Conservation (phyloP, 2,329 filamentous ascomycete species). For the Pleomassaria siparia region DNA sequence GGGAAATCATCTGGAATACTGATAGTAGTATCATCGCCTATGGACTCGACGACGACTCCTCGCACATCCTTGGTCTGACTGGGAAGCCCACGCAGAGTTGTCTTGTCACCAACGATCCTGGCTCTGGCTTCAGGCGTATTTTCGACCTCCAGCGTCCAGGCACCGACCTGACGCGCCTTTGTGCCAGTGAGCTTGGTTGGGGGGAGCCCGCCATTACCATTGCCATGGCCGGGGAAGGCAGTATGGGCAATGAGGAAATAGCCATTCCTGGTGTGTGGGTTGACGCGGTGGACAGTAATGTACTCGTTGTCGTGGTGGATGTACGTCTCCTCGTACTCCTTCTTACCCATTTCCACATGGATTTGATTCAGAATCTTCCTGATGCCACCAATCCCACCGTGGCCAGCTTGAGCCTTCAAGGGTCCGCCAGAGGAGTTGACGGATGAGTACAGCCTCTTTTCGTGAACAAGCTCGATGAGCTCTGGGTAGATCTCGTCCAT, state of each 20-base stretch:
- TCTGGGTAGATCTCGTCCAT: slow-evolving; percentile 96
- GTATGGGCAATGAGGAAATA: slow-evolving; percentile 97
- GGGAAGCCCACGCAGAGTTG: slow-evolving; percentile 77
- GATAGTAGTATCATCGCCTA: slow-evolving; percentile 74
- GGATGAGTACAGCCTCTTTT: slow-evolving; percentile 81
- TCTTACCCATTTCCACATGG: slow-evolving; percentile 92
- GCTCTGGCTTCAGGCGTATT: slow-evolving; percentile 69
- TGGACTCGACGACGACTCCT: slow-evolving; percentile 71
- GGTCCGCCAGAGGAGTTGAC: slow-evolving; percentile 63
- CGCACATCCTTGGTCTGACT: slow-evolving; percentile 75
- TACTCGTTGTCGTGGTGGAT: slow-evolving; percentile 97
- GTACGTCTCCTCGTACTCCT: slow-evolving; percentile 92
- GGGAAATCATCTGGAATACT: slow-evolving; percentile 81
- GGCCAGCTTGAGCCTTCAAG: slow-evolving; percentile 68
- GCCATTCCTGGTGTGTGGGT: slow-evolving; percentile 87
- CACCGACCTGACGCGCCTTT: slow-evolving; percentile 80
- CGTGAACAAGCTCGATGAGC: slow-evolving; percentile 88
- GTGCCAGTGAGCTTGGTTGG: slow-evolving; percentile 82
- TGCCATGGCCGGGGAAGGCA: slow-evolving; percentile 87
- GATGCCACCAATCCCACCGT: slow-evolving; percentile 82
- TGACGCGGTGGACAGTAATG: slow-evolving; percentile 92
- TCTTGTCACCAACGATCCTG: slow-evolving; percentile 67
- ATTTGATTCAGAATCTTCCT: slow-evolving; percentile 95
- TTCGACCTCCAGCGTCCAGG: slow-evolving; percentile 91
- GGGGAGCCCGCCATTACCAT: slow-evolving; percentile 77